Percentiles rank a stretch among this genome's conserved stretches.
phyloP scores from a whole-genome alignment of 208 protist species.

The Leishmania amazonensis region DNA sequence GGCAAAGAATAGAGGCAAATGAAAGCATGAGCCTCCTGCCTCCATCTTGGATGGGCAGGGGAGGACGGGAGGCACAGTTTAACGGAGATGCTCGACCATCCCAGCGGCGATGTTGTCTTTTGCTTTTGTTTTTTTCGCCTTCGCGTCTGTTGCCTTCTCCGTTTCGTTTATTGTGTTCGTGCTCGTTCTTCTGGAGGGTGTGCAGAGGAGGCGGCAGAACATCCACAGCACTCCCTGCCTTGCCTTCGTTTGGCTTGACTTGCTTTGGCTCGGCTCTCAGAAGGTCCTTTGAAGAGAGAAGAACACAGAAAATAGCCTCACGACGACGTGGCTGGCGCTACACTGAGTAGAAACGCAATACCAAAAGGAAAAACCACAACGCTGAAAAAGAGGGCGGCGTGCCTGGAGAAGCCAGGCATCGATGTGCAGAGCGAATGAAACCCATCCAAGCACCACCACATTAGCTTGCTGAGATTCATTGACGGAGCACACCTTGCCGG shows the following conservation, averaged over 20 bases:
- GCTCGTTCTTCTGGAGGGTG: neutral
- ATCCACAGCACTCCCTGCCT: neutral
- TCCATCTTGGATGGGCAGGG: neutral
- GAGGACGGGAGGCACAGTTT: neutral
- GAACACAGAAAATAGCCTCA: neutral
- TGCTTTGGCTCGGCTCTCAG: too few species aligned
- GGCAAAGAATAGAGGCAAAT: neutral
- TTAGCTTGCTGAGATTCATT: neutral
- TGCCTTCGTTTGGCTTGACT: neutral
- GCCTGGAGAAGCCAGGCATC: neutral
- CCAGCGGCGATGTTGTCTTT: neutral
- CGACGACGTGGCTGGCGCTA: too few species aligned
- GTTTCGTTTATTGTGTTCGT: neutral
- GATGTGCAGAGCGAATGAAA: neutral
- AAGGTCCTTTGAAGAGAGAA: neutral
- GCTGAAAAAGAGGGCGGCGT: neutral
- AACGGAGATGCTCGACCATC: neutral
- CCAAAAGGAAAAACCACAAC: neutral
- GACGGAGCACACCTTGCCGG: neutral
- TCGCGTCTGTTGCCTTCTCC: too few species aligned
- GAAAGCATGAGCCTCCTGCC: neutral
- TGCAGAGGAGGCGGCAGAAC: neutral
- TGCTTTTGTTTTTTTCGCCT: too few species aligned
- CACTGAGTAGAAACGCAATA: neutral
- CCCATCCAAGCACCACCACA: neutral